These are phyloP conservation scores for Solanum piurae DNA, from an alignment of 257 asterid genomes.

Conservation along the genomic window DNA sequence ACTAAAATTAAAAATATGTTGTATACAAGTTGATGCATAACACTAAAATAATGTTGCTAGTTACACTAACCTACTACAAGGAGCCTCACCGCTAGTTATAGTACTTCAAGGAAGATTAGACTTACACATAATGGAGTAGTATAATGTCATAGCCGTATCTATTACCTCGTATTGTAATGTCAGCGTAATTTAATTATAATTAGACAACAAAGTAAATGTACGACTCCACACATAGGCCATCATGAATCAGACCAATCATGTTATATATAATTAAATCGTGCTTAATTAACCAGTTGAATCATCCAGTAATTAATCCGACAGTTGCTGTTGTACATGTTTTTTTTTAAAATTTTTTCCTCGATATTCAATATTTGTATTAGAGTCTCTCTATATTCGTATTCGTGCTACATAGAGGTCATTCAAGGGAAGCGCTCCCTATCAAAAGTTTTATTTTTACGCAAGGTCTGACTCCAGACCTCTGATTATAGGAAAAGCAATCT, in stretches of 20 bases:
- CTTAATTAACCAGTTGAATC: background rate
- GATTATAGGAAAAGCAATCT: too few species aligned
- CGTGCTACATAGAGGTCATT: background rate
- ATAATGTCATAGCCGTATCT: background rate
- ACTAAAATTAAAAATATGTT: background rate
- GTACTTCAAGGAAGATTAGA: background rate
- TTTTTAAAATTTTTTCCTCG: background rate
- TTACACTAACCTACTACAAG: background rate
- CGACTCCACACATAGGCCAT: background rate
- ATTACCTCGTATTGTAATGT: background rate
- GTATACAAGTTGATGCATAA: background rate
- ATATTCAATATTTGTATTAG: rapidly evolving
- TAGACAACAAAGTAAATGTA: background rate
- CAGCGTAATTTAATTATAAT: background rate
- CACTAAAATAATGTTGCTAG: background rate
- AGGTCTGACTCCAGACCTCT: rapidly evolving
- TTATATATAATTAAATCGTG: background rate
- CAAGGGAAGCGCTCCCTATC: too few species aligned
- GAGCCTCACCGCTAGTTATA: background rate
- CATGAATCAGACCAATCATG: background rate
- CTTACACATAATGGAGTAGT: background rate
- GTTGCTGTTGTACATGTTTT: background rate
- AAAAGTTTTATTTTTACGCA: too few species aligned
- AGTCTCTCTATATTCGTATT: too few species aligned
- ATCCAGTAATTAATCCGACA: background rate